A percentile compares a stretch with the other conserved stretches of the same genome.
These are phyloP conservation scores for Ceratocystis albifundus DNA, from an alignment of 2,329 filamentous ascomycete species.

Conservation along the genomic window DNA sequence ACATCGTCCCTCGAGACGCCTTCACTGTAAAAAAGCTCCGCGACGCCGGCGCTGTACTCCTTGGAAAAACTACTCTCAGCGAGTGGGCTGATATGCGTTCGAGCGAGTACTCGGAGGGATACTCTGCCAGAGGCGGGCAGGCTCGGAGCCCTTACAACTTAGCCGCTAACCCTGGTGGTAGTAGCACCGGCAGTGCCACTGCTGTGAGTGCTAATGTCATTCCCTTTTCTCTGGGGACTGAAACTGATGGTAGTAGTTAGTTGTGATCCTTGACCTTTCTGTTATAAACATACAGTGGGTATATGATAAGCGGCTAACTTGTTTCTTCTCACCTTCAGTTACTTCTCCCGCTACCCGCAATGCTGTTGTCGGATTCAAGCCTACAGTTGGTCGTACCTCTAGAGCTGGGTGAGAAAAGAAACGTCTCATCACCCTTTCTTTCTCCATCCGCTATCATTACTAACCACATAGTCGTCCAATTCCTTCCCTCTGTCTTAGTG, in stretches of 20 bases:
- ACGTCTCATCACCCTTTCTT: no score
- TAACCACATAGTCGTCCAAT: background rate
- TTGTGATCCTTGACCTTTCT: no score
- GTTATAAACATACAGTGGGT: background rate
- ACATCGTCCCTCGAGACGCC: slow-evolving; percentile 55
- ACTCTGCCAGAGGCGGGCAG: slow-evolving; percentile 53
- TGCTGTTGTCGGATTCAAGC: slow-evolving; percentile 60
- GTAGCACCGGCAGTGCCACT: slow-evolving; percentile 53
- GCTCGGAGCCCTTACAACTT: slow-evolving; percentile 56
- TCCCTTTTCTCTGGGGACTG: slow-evolving; percentile 57
- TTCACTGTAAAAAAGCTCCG: slow-evolving; percentile 50
- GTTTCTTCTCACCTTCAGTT: slow-evolving; percentile 32
- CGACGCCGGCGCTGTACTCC: slow-evolving; percentile 53
- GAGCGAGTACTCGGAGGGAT: slow-evolving; percentile 57
- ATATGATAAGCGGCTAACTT: background rate
- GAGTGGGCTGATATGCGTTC: slow-evolving; percentile 67
- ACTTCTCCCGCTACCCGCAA: slow-evolving; percentile 62
- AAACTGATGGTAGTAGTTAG: slow-evolving; percentile 56
- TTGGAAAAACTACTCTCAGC: slow-evolving; percentile 59
- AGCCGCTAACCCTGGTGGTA: slow-evolving; percentile 56
- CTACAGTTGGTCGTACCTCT: slow-evolving; percentile 62
- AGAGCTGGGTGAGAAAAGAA: slow-evolving; percentile 33
- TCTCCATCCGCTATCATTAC: background rate
- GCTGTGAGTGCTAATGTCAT: slow-evolving; percentile 53
- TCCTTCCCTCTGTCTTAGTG: slow-evolving; percentile 25